These are phyloP conservation scores for Sporormia fimetaria DNA, from an alignment of 495 filamentous ascomycete genomes.

Conservation along the genomic window DNA sequence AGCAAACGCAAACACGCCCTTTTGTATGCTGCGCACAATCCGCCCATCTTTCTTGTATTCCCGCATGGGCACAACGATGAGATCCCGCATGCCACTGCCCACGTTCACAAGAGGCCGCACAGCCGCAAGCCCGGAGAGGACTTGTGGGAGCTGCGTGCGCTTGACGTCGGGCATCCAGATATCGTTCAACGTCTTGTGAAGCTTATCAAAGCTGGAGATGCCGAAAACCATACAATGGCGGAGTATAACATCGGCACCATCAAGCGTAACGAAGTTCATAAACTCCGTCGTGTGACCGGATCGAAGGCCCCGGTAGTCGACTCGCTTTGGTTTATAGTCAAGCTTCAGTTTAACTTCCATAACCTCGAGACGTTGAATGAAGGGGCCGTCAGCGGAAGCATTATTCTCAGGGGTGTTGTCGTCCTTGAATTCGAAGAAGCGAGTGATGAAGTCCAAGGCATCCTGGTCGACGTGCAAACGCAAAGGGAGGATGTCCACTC, in stretches of 20 bases:
- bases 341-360: conserved; percentile 70
- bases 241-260: conserved; percentile 76
- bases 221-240: conserved; percentile 87
- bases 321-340: conserved; percentile 95
- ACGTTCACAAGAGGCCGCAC: conserved; percentile 85
- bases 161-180: conserved; percentile 97
- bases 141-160: conserved; percentile 74
- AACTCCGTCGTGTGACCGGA: conserved; percentile 98
- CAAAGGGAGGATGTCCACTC: conserved; percentile 73
- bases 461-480: conserved; percentile 96
- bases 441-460: conserved; percentile 89
- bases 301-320: conserved; percentile 88
- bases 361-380: conserved; percentile 82
- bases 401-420: conserved; percentile 42
- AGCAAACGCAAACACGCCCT: conserved; percentile 78
- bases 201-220: conserved; percentile 73
- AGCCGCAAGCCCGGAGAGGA: conserved; percentile 81
- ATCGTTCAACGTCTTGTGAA: conserved; percentile 81
- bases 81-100: conserved; percentile 69
- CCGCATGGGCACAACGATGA: conserved; percentile 76
- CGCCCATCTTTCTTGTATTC: conserved; percentile 93
- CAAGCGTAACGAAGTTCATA: conserved; percentile 96
- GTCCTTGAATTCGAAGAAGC: conserved; percentile 97
- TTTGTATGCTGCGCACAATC: conserved; percentile 80
- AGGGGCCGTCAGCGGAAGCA: conserved; percentile 60